Conservation (phyloP, 1,139 yeast species). For the Pneumocystis wakefieldiae region DNA sequence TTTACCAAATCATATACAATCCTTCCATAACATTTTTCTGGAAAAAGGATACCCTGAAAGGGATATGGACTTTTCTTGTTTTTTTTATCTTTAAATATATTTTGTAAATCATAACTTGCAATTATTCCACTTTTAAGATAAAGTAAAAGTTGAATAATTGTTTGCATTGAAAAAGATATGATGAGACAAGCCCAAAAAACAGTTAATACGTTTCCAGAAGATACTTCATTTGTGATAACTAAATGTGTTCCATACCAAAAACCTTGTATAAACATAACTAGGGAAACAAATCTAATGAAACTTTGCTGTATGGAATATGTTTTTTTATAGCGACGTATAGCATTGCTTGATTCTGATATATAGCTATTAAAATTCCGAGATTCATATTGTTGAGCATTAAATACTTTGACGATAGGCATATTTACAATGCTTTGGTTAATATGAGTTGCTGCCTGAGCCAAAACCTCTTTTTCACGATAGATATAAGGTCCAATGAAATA, state of each 20-base stretch:
- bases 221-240: conserved; percentile 36
- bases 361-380: conserved; percentile 29
- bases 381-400: conserved; percentile 45
- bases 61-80: conserved; percentile 7
- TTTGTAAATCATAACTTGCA: conserved; percentile 34
- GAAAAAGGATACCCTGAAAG: conserved; percentile 20
- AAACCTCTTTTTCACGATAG: conserved; percentile 39
- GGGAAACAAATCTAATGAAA: conserved; percentile 38
- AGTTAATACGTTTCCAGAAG: conserved; percentile 54
- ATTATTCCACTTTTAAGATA: conserved; percentile 49
- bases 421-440: conserved; percentile 58
- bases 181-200: conserved; percentile 70
- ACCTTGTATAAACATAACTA: conserved; percentile 75
- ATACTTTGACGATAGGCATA: conserved; percentile 44
- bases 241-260: conserved; percentile 75
- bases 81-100: conserved; percentile 7
- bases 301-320: conserved; percentile 46
- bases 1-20: conserved; percentile 34
- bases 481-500: conserved; percentile 37
- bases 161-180: conserved; percentile 45
- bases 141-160: conserved; percentile 39
- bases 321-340: conserved; percentile 32
- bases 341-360: conserved; percentile 32
- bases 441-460: conserved; percentile 43
- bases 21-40: conserved; percentile 29